Percentiles rank a stretch among this genome's conserved stretches.
These are phyloP conservation scores for Cladophialophora exuberans DNA, from an alignment of 2,329 filamentous ascomycete genomes.

Conservation along the genomic window DNA sequence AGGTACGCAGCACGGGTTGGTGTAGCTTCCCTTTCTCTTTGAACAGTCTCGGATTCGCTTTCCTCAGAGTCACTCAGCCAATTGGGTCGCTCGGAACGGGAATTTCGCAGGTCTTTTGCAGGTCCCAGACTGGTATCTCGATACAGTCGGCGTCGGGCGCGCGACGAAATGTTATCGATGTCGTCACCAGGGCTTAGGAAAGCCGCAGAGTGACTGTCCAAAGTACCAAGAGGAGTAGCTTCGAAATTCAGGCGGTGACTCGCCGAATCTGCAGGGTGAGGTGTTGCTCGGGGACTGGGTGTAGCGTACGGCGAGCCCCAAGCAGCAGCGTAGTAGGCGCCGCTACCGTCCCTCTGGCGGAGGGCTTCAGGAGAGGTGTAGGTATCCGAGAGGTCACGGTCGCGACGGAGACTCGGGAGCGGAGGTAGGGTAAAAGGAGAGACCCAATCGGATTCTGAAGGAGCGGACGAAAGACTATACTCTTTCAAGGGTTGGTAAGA, in stretches of 20 bases:
- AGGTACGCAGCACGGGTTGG: constrained; percentile 25
- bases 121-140: neutral
- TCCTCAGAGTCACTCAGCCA: constrained; percentile 79
- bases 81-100: constrained; percentile 67
- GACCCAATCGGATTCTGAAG: constrained; percentile 31
- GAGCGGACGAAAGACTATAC: constrained; percentile 27
- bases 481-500: constrained; percentile 12
- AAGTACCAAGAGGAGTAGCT: constrained; percentile 34
- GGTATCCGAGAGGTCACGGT: constrained; percentile 21
- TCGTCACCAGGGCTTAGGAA: neutral
- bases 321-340: constrained; percentile 70
- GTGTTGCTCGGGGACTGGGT: constrained; percentile 51
- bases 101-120: constrained; percentile 17
- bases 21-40: constrained; percentile 37
- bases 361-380: constrained; percentile 27
- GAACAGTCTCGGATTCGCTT: constrained; percentile 74
- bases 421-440: constrained; percentile 34
- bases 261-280: constrained; percentile 39
- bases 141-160: neutral
- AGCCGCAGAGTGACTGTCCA: neutral
- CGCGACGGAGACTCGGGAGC: constrained; percentile 29
- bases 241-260: constrained; percentile 50
- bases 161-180: neutral
- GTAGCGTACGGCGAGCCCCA: constrained; percentile 91
- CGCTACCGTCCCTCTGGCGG: constrained; percentile 50